Evolutionary conservation across 2,329 filamentous ascomycete genomes (phyloP), one percentile per base, ranked within the genome.

Genomic region (Bimuria novae-zelandiae): DNA sequence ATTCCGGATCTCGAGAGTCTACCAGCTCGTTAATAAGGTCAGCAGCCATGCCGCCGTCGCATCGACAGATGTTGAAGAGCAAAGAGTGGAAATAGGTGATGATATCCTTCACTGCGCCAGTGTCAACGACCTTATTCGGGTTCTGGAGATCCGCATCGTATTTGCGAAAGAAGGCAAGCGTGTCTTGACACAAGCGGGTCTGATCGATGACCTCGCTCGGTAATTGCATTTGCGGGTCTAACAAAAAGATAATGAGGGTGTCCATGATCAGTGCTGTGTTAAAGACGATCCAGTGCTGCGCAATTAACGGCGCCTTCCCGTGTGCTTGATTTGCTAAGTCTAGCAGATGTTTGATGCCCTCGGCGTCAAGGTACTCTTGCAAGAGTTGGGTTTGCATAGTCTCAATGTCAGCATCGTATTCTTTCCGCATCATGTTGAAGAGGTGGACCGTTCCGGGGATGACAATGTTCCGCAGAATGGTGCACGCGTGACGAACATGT

Each of bases 141-240:
- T 63, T 57, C 47, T 68, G 63, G 2, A 74, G 57, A 36, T 71
- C 62, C 21, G 45, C 56, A 42, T 65, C 55, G 54, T 69, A 72
- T 22, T 56, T 63, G 14, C 63, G 59, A 41, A 73, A 68, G 49
- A 66, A 68, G 7, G 55, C 55, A 4, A 72, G 41, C 1, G 56
- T 51, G 17, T 61, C 54, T 14, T 55, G 59, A 39, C 56, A 63
- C 49, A 57, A 70, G 5, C 68, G 57, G 4, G 46, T 30, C 30
- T 57, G 57, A 25, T 63, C 49, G 17, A 63, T 53, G 10, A 56
- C 36, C n/a, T 39, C 46, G 16, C n/a, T 22, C 10, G 27, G 17
- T n/a, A 14, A 22, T 14, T 33, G 27, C 10, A 19, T 19, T 7
- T 33, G 7, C 7, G 41, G 11, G 4, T 54, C 42, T 8, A 41